A percentile compares a stretch with the other conserved stretches of the same genome.
These are phyloP conservation scores for Penicillium manginii DNA, from an alignment of 495 filamentous ascomycete genomes.

Conservation along the genomic window DNA sequence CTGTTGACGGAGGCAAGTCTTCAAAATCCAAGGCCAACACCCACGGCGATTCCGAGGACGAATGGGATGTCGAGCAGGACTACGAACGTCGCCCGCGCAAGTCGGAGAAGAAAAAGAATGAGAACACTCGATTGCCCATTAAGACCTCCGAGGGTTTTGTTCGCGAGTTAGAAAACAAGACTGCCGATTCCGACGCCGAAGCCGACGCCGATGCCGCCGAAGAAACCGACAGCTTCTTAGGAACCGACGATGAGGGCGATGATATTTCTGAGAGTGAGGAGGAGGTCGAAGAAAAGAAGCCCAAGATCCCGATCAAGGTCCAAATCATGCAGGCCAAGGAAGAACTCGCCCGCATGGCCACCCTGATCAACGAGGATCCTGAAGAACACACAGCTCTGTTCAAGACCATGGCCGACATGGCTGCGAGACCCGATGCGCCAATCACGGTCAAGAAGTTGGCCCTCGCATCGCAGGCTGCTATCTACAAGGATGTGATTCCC, in stretches of 20 bases:
- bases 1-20: conserved; percentile 42
- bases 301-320: conserved; percentile 69
- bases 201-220: conserved; percentile 48
- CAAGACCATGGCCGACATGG: conserved; percentile 75
- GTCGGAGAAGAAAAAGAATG: conserved; percentile 67
- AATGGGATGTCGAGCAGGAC: conserved; percentile 89
- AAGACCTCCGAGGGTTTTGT: conserved; percentile 77
- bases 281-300: conserved; percentile 55
- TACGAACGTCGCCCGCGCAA: conserved; percentile 84
- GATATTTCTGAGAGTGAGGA: conserved; percentile 50
- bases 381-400: conserved; percentile 85
- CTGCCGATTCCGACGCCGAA: conserved; percentile 40
- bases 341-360: conserved; percentile 82
- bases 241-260: conserved; percentile 51
- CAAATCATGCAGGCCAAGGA: conserved; percentile 89
- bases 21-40: conserved; percentile 44
- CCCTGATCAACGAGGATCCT: conserved; percentile 84
- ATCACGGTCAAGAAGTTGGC: conserved; percentile 80
- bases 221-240: conserved; percentile 54
- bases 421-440: conserved; percentile 56
- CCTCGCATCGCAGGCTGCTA: conserved; percentile 79
- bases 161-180: conserved; percentile 55
- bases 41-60: conserved; percentile 42
- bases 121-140: conserved; percentile 77
- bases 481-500: conserved; percentile 96